These are phyloP conservation scores for Nannochloropsis gaditana DNA, from an alignment of 108 stramenopile genomes.

Conservation along the genomic window DNA sequence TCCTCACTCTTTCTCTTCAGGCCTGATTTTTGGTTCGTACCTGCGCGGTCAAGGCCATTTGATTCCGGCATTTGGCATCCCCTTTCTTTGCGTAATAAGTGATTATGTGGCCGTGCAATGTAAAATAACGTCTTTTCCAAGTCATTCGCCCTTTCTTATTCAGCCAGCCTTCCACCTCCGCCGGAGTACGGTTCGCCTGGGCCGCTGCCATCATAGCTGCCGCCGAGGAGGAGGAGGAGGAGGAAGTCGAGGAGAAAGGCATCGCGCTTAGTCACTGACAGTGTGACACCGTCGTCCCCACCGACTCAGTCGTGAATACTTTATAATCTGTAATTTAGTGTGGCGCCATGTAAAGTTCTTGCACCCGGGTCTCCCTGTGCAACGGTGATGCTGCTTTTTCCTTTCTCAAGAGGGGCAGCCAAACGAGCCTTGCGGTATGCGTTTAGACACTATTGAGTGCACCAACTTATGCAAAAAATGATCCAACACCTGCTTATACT, in stretches of 20 bases:
- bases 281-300: neutral
- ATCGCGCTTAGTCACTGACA: neutral
- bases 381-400: too few relatives aligned
- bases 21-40: constrained; percentile 30
- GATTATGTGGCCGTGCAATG: constrained; percentile 42
- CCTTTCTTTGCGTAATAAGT: constrained; percentile 48
- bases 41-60: constrained; percentile 47
- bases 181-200: neutral
- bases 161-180: constrained; percentile 38
- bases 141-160: constrained; percentile 51
- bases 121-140: constrained; percentile 47
- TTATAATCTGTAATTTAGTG: too few relatives aligned
- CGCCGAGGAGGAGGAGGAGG: neutral
- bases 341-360: too few relatives aligned
- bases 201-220: neutral
- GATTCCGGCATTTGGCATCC: constrained; percentile 35
- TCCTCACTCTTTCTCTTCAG: constrained; percentile 29
- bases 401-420: too few relatives aligned
- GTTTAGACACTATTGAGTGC: too few relatives aligned
- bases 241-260: neutral
- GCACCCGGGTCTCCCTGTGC: too few relatives aligned
- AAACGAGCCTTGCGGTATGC: too few relatives aligned
- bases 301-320: too few relatives aligned
- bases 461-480: too few relatives aligned
- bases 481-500: too few relatives aligned